These are phyloP conservation scores for Rhizoclosmatium globosum DNA, from an alignment of 192 early-diverging fungal genomes.

Conservation along the genomic window DNA sequence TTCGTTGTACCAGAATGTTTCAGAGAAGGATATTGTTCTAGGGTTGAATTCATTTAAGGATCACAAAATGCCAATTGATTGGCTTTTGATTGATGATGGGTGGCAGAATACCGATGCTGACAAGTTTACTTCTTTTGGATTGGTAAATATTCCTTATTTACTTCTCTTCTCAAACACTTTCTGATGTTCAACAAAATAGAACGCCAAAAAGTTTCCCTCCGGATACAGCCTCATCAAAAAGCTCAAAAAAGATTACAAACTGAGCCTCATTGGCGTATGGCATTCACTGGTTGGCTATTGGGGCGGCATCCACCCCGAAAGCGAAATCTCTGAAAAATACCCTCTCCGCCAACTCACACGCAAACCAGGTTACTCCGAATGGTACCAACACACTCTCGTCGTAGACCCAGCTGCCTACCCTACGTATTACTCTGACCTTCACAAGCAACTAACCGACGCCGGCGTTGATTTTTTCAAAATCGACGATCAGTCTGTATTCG, in stretches of 20 bases:
- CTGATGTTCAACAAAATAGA: no score
- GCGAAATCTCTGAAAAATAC: not conserved
- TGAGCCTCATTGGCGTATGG: slow-evolving; percentile 24
- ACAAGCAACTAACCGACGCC: not conserved
- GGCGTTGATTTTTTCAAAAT: slow-evolving; percentile 25
- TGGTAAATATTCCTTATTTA: slow-evolving; percentile 4
- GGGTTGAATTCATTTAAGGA: slow-evolving; percentile 11
- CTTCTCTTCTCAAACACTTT: not conserved
- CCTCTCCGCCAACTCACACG: not conserved
- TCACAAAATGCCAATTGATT: not conserved
- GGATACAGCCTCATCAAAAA: not conserved
- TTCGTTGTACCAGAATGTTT: slow-evolving; percentile 18
- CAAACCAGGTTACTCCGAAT: not conserved
- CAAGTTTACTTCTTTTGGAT: slow-evolving; percentile 9
- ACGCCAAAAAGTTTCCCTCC: slow-evolving; percentile 24
- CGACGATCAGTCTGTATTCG: slow-evolving; percentile 14
- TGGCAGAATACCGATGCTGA: slow-evolving; percentile 24
- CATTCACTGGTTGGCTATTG: slow-evolving; percentile 30
- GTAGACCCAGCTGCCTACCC: not conserved
- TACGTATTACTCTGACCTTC: not conserved
- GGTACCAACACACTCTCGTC: not conserved
- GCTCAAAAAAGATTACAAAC: not conserved
- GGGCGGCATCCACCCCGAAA: not conserved
- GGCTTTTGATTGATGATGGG: slow-evolving; percentile 35
- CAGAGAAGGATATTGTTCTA: not conserved